Evolutionary conservation across 2,329 filamentous ascomycete genomes (phyloP), one percentile per base, ranked within the genome.

Genomic region (Trichoderma endophyticum): DNA sequence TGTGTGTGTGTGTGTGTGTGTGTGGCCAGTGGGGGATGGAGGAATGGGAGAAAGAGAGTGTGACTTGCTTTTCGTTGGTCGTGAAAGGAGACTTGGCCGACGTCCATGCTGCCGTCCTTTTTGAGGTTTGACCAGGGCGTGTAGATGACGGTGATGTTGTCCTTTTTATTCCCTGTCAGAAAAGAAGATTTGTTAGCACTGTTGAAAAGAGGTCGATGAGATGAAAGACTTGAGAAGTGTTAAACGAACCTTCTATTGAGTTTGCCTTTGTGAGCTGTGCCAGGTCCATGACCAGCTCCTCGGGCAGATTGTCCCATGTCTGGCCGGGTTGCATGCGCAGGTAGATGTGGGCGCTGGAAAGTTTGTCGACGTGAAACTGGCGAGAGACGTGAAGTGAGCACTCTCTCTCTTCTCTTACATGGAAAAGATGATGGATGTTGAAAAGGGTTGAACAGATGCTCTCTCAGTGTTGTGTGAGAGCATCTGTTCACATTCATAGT

Each of bases 261-360:
- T 99, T 99, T 74, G 96, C 96, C 84, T 99, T 99, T 71, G 96
- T 99, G 77, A 99, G 86, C 82, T 99, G 96, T n/a, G 93, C 96
- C 77, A 96, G 94, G 82, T 99, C 96, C 75, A 87, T 89, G 73
- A 99, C 80, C 32, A 99, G 86, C 4, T 89, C 88, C 73, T 89
- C 79, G 0, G 93, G 90, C 72, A 99, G 93, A 57, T 86, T 83
- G 65, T 98, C 94, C 96, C 96, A 99, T 54, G 88, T 86, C 76
- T 96, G 90, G 72, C 90, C 92, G 57, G 95, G 91, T 18, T 85
- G 86, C 76, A 98, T 87, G 39, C 96, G 92, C 39, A 99, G 89
- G 83, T 99, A 99, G 77, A 99, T 94, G 83, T 99, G 96, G 2
- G 96, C 96, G 77, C 93, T 97, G 56, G 95, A 98, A 39, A 99